Evolutionary conservation across 192 early-diverging fungal genomes (phyloP).

Genomic region (Obelidium mucronatum): DNA sequence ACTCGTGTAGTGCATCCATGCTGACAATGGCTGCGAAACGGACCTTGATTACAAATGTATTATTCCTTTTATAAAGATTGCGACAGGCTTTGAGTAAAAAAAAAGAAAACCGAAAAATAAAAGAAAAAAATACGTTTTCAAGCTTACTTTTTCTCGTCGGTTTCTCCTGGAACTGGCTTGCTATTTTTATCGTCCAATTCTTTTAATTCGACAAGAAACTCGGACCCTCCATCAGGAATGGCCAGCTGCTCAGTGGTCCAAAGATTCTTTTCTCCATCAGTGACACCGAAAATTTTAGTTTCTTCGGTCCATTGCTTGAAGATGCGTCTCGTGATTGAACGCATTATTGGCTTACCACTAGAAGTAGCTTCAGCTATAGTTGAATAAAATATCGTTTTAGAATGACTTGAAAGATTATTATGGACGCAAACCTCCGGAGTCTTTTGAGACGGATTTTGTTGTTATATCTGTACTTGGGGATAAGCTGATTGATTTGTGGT

Average conservation of each 20-base stretch:
- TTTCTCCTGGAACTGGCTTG: neutral
- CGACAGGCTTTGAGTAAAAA: neutral
- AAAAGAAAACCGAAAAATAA: neutral
- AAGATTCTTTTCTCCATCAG: conserved; percentile 2
- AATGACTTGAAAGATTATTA: too few species aligned
- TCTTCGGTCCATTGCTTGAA: conserved; percentile 11
- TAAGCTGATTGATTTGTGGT: too few species aligned
- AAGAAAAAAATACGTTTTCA: neutral
- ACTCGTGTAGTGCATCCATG: conserved; percentile 16
- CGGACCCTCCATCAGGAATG: neutral
- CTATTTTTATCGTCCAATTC: neutral
- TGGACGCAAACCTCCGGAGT: too few species aligned
- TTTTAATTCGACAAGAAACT: neutral
- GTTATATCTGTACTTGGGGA: too few species aligned
- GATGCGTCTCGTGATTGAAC: neutral
- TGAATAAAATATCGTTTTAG: too few species aligned
- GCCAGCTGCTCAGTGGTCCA: neutral
- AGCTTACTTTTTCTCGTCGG: too few species aligned
- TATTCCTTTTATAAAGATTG: too few species aligned
- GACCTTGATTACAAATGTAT: conserved; percentile 20
- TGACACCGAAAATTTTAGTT: neutral
- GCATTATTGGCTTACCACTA: conserved; percentile 6
- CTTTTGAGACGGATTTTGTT: too few species aligned
- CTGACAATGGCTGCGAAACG: conserved; percentile 9
- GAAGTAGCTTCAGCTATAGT: neutral